These are phyloP conservation scores for Ustilago shanxiensis DNA, from an alignment of 1,284 basidiomycete species.

Conservation along the genomic window DNA sequence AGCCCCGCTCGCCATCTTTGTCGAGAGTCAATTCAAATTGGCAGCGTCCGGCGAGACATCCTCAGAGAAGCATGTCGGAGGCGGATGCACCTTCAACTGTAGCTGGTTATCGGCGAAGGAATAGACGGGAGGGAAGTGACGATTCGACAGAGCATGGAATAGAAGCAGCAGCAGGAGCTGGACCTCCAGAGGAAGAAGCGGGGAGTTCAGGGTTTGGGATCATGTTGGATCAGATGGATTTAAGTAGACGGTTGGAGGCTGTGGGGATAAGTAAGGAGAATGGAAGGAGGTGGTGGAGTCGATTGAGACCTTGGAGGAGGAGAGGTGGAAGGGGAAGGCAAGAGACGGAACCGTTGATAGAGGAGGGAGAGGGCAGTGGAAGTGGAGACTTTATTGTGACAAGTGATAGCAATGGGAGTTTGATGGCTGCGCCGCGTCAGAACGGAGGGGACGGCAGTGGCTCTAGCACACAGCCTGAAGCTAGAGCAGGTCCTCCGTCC, in stretches of 20 bases:
- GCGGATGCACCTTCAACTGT: slow-evolving; percentile 26
- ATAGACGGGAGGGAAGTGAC: slow-evolving; percentile 7
- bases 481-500: background rate
- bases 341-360: background rate
- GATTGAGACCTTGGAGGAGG: slow-evolving; percentile 14
- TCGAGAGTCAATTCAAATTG: slow-evolving; percentile 19
- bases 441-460: background rate
- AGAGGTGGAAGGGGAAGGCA: background rate
- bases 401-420: slow-evolving; percentile 36
- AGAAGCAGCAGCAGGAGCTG: background rate
- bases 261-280: slow-evolving; percentile 10
- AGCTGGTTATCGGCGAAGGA: background rate
- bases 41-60: slow-evolving; percentile 20
- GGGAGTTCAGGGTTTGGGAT: slow-evolving; percentile 28
- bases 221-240: slow-evolving; percentile 31
- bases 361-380: background rate
- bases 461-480: background rate
- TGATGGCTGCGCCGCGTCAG: slow-evolving; percentile 26
- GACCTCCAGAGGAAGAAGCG: slow-evolving; percentile 4
- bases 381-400: slow-evolving; percentile 15
- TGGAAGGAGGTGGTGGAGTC: slow-evolving; percentile 23
- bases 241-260: slow-evolving; percentile 28
- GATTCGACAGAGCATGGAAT: background rate
- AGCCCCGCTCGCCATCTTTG: slow-evolving; percentile 44
- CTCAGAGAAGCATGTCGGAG: slow-evolving; percentile 36